A percentile compares a stretch with the other conserved stretches of the same genome.
phyloP scores from a whole-genome alignment of 495 filamentous ascomycete genomes.

The Sabuloglossum arenarium region DNA sequence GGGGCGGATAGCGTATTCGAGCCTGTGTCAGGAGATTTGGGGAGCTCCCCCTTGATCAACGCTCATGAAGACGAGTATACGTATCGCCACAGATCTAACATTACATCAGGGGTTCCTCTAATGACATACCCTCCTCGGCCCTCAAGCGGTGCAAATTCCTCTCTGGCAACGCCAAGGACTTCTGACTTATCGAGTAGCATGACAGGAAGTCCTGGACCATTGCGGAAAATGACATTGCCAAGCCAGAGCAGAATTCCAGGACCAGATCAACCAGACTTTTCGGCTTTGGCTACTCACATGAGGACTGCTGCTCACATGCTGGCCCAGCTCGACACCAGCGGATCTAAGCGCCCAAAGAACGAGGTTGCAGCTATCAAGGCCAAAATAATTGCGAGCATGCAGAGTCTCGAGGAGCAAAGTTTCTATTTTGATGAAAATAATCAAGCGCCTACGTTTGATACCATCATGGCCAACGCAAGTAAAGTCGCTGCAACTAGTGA shows the following conservation, averaged over 20 bases:
- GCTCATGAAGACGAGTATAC: slow-evolving; percentile 21
- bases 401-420: slow-evolving; percentile 59
- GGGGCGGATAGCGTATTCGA: slow-evolving; percentile 55
- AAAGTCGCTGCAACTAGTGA: slow-evolving; percentile 13
- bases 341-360: slow-evolving; percentile 44
- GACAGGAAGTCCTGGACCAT: slow-evolving; percentile 34
- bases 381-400: slow-evolving; percentile 68
- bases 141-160: slow-evolving; percentile 32
- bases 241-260: slow-evolving; percentile 9
- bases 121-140: slow-evolving; percentile 22
- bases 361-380: slow-evolving; percentile 58
- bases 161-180: slow-evolving; percentile 34
- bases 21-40: slow-evolving; percentile 47
- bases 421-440: slow-evolving; percentile 37
- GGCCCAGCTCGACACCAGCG: slow-evolving; percentile 50
- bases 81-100: slow-evolving; percentile 10
- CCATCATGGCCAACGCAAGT: slow-evolving; percentile 40
- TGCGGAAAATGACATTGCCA: slow-evolving; percentile 28
- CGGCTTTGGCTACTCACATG: slow-evolving; percentile 60
- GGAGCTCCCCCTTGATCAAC: slow-evolving; percentile 41
- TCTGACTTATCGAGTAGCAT: slow-evolving; percentile 35
- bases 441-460: slow-evolving; percentile 45
- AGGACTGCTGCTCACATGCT: slow-evolving; percentile 61
- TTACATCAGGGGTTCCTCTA: slow-evolving; percentile 3
- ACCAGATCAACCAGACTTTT: slow-evolving; percentile 44